Percentiles rank a stretch among this genome's conserved stretches.
These are phyloP conservation scores for Naegleria fowleri DNA, from an alignment of 208 protist species.

Conservation along the genomic window DNA sequence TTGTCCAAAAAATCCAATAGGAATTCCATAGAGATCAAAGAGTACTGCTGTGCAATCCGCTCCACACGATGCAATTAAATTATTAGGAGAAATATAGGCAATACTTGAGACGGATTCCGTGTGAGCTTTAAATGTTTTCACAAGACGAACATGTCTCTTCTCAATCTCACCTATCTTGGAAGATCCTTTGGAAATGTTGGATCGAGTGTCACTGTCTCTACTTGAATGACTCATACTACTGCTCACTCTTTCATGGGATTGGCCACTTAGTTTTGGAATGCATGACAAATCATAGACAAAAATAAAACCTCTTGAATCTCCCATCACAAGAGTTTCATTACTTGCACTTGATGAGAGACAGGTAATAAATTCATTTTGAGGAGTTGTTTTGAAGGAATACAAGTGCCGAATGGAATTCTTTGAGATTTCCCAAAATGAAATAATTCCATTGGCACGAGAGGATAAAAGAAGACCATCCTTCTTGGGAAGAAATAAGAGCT, in stretches of 20 bases:
- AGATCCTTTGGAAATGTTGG: not conserved
- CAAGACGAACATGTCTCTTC: not conserved
- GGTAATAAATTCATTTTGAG: not conserved
- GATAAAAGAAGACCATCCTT: not conserved
- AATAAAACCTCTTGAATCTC: conserved; percentile 5
- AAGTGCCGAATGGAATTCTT: not conserved
- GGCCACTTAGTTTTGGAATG: not conserved
- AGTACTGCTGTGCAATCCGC: not conserved
- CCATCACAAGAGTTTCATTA: not conserved
- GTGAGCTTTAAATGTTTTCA: conserved; percentile 7
- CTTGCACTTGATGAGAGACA: not conserved
- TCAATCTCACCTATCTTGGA: not conserved
- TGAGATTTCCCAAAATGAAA: not conserved
- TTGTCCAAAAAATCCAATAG: conserved; percentile 24
- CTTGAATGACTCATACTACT: no score
- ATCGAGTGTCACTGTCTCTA: no score
- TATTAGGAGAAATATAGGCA: not conserved
- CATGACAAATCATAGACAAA: not conserved
- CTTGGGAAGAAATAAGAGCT: not conserved
- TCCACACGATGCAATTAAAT: not conserved
- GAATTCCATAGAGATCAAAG: not conserved
- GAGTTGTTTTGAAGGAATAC: not conserved
- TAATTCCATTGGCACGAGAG: not conserved
- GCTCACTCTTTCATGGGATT: no score
- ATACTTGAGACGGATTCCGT: not conserved